Conservation (phyloP, 495 filamentous ascomycete genomes). For the Aspergillus bridgeri region DNA sequence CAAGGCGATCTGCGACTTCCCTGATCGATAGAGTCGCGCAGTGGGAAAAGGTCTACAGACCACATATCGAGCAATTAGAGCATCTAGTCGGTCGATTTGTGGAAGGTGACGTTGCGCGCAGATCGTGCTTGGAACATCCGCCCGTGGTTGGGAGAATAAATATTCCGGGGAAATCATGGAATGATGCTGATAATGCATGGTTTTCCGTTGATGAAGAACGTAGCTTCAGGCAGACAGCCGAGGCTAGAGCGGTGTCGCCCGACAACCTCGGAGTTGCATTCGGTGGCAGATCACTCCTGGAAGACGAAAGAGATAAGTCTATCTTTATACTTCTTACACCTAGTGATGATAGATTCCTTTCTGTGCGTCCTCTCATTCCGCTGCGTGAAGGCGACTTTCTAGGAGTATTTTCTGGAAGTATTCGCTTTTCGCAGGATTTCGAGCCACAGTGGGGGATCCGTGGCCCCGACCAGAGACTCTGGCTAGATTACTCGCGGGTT, state of each 20-base stretch:
- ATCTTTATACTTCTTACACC: constrained; percentile 1
- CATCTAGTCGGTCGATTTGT: neutral
- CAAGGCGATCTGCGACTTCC: neutral
- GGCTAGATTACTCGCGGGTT: neutral
- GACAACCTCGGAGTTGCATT: neutral
- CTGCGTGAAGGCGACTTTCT: constrained; percentile 5
- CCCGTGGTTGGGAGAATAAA: neutral
- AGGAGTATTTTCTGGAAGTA: constrained; percentile 3
- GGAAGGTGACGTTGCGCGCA: neutral
- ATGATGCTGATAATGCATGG: neutral
- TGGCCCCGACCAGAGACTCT: neutral
- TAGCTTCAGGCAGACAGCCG: neutral
- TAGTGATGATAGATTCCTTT: neutral
- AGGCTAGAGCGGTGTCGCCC: neutral
- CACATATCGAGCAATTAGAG: neutral
- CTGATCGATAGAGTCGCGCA: constrained; percentile 1
- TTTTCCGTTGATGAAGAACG: neutral
- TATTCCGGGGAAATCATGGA: neutral
- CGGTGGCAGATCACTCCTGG: neutral
- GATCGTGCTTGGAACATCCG: neutral
- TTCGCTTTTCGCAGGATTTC: constrained; percentile 3
- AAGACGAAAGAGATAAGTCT: constrained; percentile 3
- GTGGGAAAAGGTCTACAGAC: constrained; percentile 1
- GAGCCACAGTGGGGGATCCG: neutral
- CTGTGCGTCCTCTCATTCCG: neutral